Percentiles rank a stretch among this genome's conserved stretches.
phyloP scores from a whole-genome alignment of 2,329 filamentous ascomycete genomes.

The Phaeosphaeriaceae sp. region DNA sequence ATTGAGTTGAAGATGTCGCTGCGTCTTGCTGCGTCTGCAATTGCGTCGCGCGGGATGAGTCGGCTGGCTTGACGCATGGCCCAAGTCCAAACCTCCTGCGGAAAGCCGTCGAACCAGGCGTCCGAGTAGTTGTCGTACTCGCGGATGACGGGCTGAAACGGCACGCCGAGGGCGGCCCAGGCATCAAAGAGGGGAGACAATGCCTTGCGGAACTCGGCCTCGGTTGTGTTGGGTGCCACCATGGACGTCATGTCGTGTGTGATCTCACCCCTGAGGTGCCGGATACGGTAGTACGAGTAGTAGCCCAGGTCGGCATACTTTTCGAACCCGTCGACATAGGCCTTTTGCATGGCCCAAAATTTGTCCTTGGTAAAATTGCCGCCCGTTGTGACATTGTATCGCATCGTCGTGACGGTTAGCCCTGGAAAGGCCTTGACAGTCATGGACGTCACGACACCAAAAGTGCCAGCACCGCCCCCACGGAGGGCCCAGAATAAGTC shows the following conservation, averaged over 20 bases:
- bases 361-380: constrained; percentile 25
- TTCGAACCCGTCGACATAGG: constrained; percentile 12
- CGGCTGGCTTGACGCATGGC: not conserved
- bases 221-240: not conserved
- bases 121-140: not conserved
- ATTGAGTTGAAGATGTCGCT: constrained; percentile 21
- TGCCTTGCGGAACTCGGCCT: not conserved
- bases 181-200: not conserved
- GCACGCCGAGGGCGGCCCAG: not conserved
- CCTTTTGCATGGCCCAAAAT: constrained; percentile 34
- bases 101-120: not conserved
- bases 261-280: not conserved
- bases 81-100: not conserved
- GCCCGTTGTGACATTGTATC: constrained; percentile 40
- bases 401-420: too few relatives aligned
- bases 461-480: constrained; percentile 23
- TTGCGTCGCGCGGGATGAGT: not conserved
- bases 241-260: not conserved
- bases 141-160: not conserved
- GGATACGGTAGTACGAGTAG: not conserved
- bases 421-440: constrained; percentile 41
- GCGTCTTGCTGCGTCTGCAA: not conserved
- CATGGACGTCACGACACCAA: constrained; percentile 17
- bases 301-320: not conserved
- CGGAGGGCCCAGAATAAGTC: constrained; percentile 39